Evolutionary conservation across 257 asterid species (phyloP).

Genomic region (Ilex aquifolium): DNA sequence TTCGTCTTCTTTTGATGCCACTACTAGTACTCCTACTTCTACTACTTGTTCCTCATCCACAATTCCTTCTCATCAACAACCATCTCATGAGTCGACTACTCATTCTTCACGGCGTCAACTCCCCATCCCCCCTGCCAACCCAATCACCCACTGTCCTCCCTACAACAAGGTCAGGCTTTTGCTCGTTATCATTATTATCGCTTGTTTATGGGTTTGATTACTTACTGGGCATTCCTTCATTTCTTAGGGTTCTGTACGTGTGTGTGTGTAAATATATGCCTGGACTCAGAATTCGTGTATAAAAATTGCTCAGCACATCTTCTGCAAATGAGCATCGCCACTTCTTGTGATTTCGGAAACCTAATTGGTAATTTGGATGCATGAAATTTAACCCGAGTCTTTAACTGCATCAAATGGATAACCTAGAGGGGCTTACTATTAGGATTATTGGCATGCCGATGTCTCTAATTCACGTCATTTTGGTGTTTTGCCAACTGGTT

Average conservation of each 20-base stretch:
- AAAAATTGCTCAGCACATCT: no score
- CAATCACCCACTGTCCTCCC: not conserved
- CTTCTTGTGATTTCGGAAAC: conserved; percentile 3
- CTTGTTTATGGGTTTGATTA: not conserved
- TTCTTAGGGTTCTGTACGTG: no score
- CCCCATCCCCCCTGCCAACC: not conserved
- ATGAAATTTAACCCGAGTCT: no score
- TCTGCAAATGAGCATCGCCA: not conserved
- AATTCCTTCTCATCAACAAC: conserved; percentile 13
- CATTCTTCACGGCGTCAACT: not conserved
- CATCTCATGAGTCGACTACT: not conserved
- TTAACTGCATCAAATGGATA: no score
- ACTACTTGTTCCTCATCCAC: conserved; percentile 34
- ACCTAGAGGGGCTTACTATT: no score
- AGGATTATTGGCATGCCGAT: no score
- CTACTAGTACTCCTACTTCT: conserved; percentile 39
- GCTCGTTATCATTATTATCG: not conserved
- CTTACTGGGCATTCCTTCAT: no score
- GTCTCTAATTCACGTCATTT: no score
- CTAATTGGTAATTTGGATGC: no score
- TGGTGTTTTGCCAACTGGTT: conserved; percentile 14
- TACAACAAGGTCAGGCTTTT: not conserved
- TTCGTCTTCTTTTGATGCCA: conserved; percentile 39
- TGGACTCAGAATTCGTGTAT: no score
- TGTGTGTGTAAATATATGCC: no score